Evolutionary conservation across 2,329 filamentous ascomycete species (phyloP), one percentile per base, ranked within the genome.

Genomic region (Cercospora zeina): DNA sequence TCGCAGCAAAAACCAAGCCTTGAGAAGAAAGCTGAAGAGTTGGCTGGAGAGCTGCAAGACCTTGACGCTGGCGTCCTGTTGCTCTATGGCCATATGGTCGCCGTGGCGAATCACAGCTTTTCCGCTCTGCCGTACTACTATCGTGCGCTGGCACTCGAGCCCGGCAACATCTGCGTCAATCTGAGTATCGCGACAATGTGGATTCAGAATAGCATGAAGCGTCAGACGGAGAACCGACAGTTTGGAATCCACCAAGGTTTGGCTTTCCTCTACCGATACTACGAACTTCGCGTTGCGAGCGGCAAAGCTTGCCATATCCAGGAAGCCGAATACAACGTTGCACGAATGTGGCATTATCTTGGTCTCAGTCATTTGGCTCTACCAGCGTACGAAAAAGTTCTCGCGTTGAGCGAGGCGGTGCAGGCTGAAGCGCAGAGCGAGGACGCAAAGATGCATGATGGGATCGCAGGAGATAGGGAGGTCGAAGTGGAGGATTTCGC

Each of bases 81-180:
- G 74, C 83, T 96, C 0, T 97, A 97, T 72, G 95, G 90, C 0
- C 90, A 97, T 72, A 69, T 69, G 63, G 82, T 97, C 4, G 92
- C 91, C 70, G 88, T 88, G 0, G 91, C 91, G 2, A 90, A 88
- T 54, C 91, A 88, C 68, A 96, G 95, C 76, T 86, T 87, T 13
- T 90, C 89, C 69, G 90, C 95, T 0, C 79, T 97, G 34, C 93
- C 90, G 69, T 97, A 96, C 78, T 96, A 96, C 72, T 86, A 93
- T 70, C 78, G 82, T 34, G 81, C 79, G 8, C 76, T 77, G 59
- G 85, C 90, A 1, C 77, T 97, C 1, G 88, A 92, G 67, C 89
- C 90, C 0, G 77, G 83, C 7, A 96, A 96, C 71, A 83, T 89
- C 0, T 86, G 90, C 70, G 84, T 97, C 66, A 89, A 91, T 65